Conservation (phyloP, 2,329 filamentous ascomycete species). For the Myriangium duriaei region DNA sequence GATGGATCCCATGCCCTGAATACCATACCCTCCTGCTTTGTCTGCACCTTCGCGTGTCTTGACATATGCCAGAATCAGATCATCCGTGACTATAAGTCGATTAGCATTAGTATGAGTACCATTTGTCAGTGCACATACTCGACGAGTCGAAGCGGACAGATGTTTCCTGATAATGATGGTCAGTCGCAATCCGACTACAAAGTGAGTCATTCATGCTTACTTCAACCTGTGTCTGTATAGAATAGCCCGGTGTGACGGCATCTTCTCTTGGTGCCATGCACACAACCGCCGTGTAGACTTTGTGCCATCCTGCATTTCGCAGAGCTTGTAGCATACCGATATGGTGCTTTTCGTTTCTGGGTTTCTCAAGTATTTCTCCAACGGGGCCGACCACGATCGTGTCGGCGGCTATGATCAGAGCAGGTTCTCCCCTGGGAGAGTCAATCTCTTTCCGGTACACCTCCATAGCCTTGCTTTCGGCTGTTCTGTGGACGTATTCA, state of each 20-base stretch:
- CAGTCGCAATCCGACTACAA: neutral
- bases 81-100: slow-evolving; percentile 52
- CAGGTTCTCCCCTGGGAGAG: slow-evolving; percentile 55
- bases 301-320: slow-evolving; percentile 49
- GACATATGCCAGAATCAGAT: slow-evolving; percentile 69
- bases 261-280: slow-evolving; percentile 73
- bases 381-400: slow-evolving; percentile 74
- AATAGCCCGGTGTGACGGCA: slow-evolving; percentile 73
- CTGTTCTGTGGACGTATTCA: slow-evolving; percentile 85
- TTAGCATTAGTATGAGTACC: neutral
- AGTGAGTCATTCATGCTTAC: neutral
- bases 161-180: slow-evolving; percentile 47
- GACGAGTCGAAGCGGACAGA: slow-evolving; percentile 70
- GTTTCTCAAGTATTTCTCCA: slow-evolving; percentile 83
- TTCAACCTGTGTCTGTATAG: slow-evolving; percentile 66
- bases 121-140: slow-evolving; percentile 17
- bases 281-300: slow-evolving; percentile 74
- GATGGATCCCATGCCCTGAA: slow-evolving; percentile 79
- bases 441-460: slow-evolving; percentile 53
- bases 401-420: slow-evolving; percentile 78
- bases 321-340: slow-evolving; percentile 70
- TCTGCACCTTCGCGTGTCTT: slow-evolving; percentile 82
- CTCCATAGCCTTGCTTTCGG: slow-evolving; percentile 66
- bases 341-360: slow-evolving; percentile 68
- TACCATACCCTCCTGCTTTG: slow-evolving; percentile 90